These are phyloP conservation scores for Medicago ruthenica DNA, from an alignment of 306 rosid species.

Conservation along the genomic window DNA sequence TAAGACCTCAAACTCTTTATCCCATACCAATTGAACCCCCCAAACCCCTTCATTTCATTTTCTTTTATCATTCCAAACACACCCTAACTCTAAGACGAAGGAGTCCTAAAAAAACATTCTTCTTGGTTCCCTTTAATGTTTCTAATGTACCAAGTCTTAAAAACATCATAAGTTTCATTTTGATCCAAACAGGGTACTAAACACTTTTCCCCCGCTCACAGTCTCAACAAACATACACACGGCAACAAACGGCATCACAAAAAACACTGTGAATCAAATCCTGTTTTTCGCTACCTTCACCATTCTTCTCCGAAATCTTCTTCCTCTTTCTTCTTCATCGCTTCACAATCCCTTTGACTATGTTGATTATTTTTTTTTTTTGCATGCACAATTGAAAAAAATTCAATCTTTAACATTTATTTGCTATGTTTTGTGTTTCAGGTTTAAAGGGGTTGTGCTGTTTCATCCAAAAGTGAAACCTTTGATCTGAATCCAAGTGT, in stretches of 20 bases:
- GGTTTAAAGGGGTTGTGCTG: constrained; percentile 46
- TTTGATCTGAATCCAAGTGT: constrained; percentile 41
- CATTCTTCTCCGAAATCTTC: constrained; percentile 9
- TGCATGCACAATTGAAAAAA: constrained; percentile 52
- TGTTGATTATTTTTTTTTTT: constrained; percentile 28
- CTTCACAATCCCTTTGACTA: neutral
- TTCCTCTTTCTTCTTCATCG: neutral
- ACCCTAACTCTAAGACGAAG: no score
- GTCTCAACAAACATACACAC: neutral
- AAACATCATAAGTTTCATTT: constrained; percentile 33
- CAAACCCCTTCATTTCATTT: no score
- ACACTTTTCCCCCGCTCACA: no score
- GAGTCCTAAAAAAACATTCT: neutral
- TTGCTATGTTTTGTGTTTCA: constrained; percentile 34
- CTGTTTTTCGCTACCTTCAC: no score
- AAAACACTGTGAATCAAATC: constrained; percentile 16
- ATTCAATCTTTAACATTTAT: constrained; percentile 25
- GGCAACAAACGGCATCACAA: constrained; percentile 4
- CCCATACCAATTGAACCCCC: no score
- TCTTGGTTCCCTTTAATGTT: neutral
- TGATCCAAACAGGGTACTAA: no score
- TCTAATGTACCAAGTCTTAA: constrained; percentile 27
- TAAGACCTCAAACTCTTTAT: no score
- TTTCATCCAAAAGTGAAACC: constrained; percentile 42
- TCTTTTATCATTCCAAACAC: no score